Evolutionary conservation across 352 stramenopile species (phyloP).

Genomic region (Thalassiosira sp.): DNA sequence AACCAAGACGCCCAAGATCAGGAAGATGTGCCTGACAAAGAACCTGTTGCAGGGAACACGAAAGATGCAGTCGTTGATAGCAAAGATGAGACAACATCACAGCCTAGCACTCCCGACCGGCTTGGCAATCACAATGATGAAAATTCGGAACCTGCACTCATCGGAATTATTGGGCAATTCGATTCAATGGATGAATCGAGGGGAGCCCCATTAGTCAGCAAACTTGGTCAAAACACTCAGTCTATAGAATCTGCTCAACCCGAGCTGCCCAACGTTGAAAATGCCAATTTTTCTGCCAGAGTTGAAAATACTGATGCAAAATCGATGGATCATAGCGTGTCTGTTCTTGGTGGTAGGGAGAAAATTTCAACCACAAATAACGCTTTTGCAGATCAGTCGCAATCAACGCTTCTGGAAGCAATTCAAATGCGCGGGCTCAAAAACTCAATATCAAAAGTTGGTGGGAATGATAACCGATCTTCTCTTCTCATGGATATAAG

Average conservation of each 20-base stretch:
- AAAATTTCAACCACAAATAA: slow-evolving; percentile 15
- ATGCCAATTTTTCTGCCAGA: too few relatives aligned
- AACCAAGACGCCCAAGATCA: neutral
- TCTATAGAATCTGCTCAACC: slow-evolving; percentile 1
- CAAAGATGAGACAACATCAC: neutral
- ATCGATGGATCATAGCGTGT: neutral
- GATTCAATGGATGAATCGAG: slow-evolving; percentile 7
- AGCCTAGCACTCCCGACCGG: neutral
- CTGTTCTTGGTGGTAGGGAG: neutral
- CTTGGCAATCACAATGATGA: neutral
- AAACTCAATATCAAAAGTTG: slow-evolving; percentile 22
- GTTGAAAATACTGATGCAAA: slow-evolving; percentile 1
- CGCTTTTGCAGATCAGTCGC: slow-evolving; percentile 29
- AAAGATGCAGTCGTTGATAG: too few relatives aligned
- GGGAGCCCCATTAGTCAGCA: neutral
- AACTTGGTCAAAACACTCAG: neutral
- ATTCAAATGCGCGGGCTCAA: slow-evolving; percentile 24
- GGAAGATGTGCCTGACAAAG: neutral
- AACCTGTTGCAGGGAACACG: too few relatives aligned
- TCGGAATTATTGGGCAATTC: neutral
- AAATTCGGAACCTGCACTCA: slow-evolving; percentile 1
- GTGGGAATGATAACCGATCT: slow-evolving; percentile 18
- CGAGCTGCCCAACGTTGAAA: neutral
- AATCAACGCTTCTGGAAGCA: slow-evolving; percentile 34
- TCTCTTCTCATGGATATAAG: slow-evolving; percentile 33